Evolutionary conservation across 1,284 basidiomycete genomes (phyloP).

Genomic region (Cutaneotrichosporon cyanovorans): DNA sequence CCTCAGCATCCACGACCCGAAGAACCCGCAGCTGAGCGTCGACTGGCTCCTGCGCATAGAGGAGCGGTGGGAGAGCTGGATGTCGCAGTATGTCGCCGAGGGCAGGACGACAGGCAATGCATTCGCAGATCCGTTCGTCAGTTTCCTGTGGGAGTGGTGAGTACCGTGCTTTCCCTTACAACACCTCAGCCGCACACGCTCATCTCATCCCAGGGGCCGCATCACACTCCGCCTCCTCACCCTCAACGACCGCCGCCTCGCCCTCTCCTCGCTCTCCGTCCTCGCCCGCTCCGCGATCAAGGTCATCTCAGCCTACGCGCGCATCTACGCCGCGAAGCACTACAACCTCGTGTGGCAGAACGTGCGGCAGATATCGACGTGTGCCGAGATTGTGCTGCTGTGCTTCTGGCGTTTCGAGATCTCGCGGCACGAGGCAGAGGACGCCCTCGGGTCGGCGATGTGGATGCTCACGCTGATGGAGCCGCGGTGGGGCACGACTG

Average conservation of each 20-base stretch:
- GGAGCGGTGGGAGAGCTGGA: conserved; percentile 14
- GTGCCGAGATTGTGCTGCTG: conserved; percentile 18
- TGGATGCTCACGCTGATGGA: conserved; percentile 17
- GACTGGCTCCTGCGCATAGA: conserved; percentile 16
- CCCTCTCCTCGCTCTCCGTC: conserved; percentile 14
- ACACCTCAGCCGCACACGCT: neutral
- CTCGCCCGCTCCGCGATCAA: conserved; percentile 16
- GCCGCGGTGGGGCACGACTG: conserved; percentile 11
- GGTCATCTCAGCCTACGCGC: conserved; percentile 11
- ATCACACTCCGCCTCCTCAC: conserved; percentile 10
- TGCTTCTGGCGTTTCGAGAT: conserved; percentile 19
- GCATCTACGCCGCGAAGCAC: neutral
- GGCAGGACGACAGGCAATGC: conserved; percentile 11
- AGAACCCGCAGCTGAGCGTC: conserved; percentile 7
- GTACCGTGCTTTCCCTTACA: neutral
- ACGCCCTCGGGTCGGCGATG: conserved; percentile 6
- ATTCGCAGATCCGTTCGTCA: conserved; percentile 10
- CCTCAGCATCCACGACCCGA: conserved; percentile 12
- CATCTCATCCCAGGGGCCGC: conserved; percentile 11
- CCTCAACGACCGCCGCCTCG: conserved; percentile 12
- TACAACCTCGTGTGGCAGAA: conserved; percentile 19
- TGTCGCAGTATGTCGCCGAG: conserved; percentile 7
- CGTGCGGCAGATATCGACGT: conserved; percentile 16
- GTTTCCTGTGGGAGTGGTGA: conserved; percentile 16
- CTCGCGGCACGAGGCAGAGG: conserved; percentile 16